phyloP scores from a whole-genome alignment of 2,329 filamentous ascomycete genomes.

The Geosmithia flava region DNA sequence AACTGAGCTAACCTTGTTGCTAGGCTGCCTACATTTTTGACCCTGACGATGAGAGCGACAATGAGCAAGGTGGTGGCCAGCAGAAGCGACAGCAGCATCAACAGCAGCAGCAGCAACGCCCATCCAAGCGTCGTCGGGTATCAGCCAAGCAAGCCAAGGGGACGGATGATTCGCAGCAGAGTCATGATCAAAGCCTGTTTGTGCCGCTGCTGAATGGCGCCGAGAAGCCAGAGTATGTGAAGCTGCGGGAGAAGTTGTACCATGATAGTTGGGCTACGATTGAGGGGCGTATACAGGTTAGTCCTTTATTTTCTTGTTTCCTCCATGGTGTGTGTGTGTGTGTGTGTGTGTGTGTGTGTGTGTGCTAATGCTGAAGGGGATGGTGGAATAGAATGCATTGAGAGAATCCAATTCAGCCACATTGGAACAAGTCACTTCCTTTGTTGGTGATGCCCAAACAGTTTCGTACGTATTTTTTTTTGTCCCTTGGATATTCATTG shows the following conservation, averaged over 20 bases:
- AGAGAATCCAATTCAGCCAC: constrained; percentile 49
- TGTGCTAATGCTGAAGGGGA: too few relatives aligned
- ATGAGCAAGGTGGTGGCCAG: constrained; percentile 10
- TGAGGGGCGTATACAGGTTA: constrained; percentile 46
- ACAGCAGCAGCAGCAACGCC: constrained; percentile 16
- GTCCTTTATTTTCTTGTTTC: background rate
- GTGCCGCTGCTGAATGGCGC: constrained; percentile 40
- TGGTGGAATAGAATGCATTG: constrained; percentile 37
- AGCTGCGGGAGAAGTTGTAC: constrained; percentile 47
- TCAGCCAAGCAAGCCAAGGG: constrained; percentile 21
- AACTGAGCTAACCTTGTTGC: constrained; percentile 2
- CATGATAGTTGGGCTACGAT: constrained; percentile 51
- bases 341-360: too few relatives aligned
- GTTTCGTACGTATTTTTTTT: constrained; percentile 12
- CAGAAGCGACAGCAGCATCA: constrained; percentile 9
- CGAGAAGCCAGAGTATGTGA: constrained; percentile 35
- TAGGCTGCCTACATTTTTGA: constrained; percentile 53
- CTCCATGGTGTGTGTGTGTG: too few relatives aligned
- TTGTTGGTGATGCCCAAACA: constrained; percentile 30
- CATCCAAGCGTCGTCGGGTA: constrained; percentile 45
- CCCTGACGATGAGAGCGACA: constrained; percentile 18
- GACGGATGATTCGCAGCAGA: background rate
- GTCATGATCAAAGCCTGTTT: constrained; percentile 17
- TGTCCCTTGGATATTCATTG: background rate
- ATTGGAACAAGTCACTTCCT: constrained; percentile 42